Conservation (phyloP, 1,284 basidiomycete genomes). For the Ustilago shanxiensis region DNA sequence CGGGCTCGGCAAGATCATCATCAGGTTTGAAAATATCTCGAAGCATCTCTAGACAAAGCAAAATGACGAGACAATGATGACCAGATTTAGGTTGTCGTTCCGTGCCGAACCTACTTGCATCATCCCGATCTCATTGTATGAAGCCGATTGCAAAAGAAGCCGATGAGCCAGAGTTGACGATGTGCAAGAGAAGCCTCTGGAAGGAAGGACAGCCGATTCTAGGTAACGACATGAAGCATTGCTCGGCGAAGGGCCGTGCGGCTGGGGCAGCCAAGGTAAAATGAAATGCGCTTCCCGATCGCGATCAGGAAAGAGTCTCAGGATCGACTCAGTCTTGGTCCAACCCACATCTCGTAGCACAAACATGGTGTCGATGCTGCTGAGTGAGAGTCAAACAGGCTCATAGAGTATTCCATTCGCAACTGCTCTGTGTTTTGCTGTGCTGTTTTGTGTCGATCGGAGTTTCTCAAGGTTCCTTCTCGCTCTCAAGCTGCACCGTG, state of each 20-base stretch:
- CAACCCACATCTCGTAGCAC: background rate
- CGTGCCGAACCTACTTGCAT: background rate
- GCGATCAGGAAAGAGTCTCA: background rate
- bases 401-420: no score
- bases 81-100: background rate
- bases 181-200: background rate
- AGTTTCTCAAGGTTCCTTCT: background rate
- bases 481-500: conserved; percentile 28
- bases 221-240: background rate
- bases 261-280: background rate
- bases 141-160: background rate
- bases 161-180: background rate
- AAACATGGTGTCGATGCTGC: background rate
- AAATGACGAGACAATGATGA: background rate
- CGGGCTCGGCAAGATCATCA: background rate
- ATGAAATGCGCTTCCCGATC: conserved; percentile 20
- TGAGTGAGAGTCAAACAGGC: background rate
- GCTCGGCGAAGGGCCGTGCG: background rate
- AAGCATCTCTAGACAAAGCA: background rate
- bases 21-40: background rate
- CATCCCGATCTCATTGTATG: background rate
- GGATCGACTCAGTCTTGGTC: background rate
- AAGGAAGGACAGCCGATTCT: conserved; percentile 2
- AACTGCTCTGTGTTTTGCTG: background rate
- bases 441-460: background rate